Conservation (phyloP, 2,329 filamentous ascomycete species). For the Colletotrichum sp. region DNA sequence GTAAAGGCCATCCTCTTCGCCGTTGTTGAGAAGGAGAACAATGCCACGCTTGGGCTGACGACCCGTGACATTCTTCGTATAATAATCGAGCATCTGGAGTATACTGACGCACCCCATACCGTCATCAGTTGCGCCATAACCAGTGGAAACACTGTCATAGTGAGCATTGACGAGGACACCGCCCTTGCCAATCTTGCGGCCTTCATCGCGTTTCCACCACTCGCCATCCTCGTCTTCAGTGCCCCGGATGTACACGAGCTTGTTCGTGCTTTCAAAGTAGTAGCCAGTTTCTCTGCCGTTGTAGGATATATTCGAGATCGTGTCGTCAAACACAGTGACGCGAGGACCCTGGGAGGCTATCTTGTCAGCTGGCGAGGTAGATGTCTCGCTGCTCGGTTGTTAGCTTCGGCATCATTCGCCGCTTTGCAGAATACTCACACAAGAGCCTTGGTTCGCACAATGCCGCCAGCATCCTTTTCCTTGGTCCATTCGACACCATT, state of each 20-base stretch:
- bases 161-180: slow-evolving; percentile 94
- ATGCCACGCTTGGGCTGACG: slow-evolving; percentile 81
- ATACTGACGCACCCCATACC: slow-evolving; percentile 88
- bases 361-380: background rate
- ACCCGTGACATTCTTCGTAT: slow-evolving; percentile 64
- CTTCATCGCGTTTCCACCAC: slow-evolving; percentile 69
- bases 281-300: slow-evolving; percentile 50
- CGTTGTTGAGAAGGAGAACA: slow-evolving; percentile 89
- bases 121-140: slow-evolving; percentile 92
- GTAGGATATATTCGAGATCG: slow-evolving; percentile 78
- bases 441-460: slow-evolving; percentile 26
- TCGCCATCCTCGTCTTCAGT: slow-evolving; percentile 72
- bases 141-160: slow-evolving; percentile 87
- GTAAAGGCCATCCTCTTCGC: slow-evolving; percentile 90
- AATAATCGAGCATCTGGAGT: slow-evolving; percentile 86
- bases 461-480: slow-evolving; percentile 38
- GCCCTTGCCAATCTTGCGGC: slow-evolving; percentile 62
- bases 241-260: slow-evolving; percentile 90
- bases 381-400: background rate
- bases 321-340: slow-evolving; percentile 79
- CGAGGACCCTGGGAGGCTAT: slow-evolving; percentile 34
- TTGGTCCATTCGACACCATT: slow-evolving; percentile 58
- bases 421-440: slow-evolving; percentile 8
- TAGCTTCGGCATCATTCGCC: background rate
- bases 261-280: slow-evolving; percentile 93